phyloP scores from a whole-genome alignment of 805 yeast species.

The Saturnispora halmiae region DNA sequence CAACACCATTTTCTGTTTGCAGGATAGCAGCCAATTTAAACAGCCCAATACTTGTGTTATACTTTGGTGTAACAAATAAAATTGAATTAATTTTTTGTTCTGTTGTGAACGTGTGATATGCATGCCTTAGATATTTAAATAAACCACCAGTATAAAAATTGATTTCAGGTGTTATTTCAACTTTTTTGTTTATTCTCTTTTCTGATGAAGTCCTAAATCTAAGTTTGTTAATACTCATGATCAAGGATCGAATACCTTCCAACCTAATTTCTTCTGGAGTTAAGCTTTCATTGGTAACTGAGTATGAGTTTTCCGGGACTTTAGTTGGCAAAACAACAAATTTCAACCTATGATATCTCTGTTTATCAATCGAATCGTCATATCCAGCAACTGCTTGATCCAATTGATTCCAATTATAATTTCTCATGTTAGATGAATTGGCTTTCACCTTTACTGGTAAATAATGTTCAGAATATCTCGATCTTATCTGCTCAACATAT shows the following conservation, averaged over 20 bases:
- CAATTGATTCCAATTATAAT: conserved; percentile 80
- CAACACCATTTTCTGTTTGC: conserved; percentile 56
- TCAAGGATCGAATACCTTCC: conserved; percentile 76
- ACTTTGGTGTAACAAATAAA: conserved; percentile 23
- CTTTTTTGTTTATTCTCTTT: conserved; percentile 28
- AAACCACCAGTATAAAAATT: conserved; percentile 82
- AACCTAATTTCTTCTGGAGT: conserved; percentile 80
- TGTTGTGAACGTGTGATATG: conserved; percentile 13
- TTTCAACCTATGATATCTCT: conserved; percentile 56
- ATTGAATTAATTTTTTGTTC: conserved; percentile 12
- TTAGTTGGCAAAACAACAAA: conserved; percentile 78
- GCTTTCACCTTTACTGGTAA: conserved; percentile 47
- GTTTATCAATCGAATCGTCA: conserved; percentile 56
- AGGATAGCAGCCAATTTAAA: conserved; percentile 52
- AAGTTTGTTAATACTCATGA: conserved; percentile 52
- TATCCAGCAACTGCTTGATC: conserved; percentile 92
- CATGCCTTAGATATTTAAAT: conserved; percentile 46
- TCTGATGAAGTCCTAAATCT: conserved; percentile 39
- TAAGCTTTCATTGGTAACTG: conserved; percentile 45
- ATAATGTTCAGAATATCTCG: conserved; percentile 67
- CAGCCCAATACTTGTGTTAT: conserved; percentile 43
- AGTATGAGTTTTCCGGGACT: conserved; percentile 45
- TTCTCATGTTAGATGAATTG: conserved; percentile 38
- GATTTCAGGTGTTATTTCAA: conserved; percentile 61
- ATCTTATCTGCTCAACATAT: conserved; percentile 54